Evolutionary conservation across 1,284 basidiomycete species (phyloP), one percentile per base, ranked within the genome.

Genomic region (Sanghuangporus weigelae): DNA sequence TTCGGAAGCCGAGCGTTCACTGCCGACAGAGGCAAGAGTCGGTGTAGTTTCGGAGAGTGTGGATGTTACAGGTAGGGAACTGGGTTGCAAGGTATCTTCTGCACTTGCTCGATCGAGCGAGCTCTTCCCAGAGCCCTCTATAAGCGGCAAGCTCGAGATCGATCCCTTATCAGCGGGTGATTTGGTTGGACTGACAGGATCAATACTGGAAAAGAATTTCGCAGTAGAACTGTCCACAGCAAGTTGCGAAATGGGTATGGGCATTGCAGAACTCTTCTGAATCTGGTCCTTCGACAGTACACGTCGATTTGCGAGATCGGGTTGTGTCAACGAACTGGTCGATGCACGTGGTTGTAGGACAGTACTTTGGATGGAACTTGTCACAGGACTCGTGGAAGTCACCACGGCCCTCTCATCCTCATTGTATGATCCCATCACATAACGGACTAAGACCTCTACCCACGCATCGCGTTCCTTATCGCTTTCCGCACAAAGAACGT

Each of bases 401-500:
- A 55, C 58, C 7, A 16, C 44, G 12, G 68, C 16, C 16, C 80
- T 70, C 11, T 81, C 76, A 57, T 89, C 87, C 55, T 90, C 89
- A 72, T 81, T 87, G 75, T 89, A 92, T 23, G 77, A 74, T 31
- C 89, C 90, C 14, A 84, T 82, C 65, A 90, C 88, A 71, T 92
- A 95, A 51, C 90, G 85, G 56, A 96, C 93, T 48, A 99, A 86
- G 67, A 95, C 89, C 64, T 96, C 90, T 40, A 98, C 95, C 96
- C 96, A 99, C 63, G 82, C 84, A 73, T 99, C 96, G 46, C 96
- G 84, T 71, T 97, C 95, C 55, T 82, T 78, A 74, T 99, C 96
- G 72, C 92, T 98, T 75, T 97, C 94, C 0, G 96, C 96, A 71
- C 96, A 98, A 3, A 99, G 79, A 38, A 99, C 95, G 73, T 98